Percentiles rank a stretch among this genome's conserved stretches.
Evolutionary conservation across 2,329 filamentous ascomycete species (phyloP).

Genomic region (Epichloe baconii): DNA sequence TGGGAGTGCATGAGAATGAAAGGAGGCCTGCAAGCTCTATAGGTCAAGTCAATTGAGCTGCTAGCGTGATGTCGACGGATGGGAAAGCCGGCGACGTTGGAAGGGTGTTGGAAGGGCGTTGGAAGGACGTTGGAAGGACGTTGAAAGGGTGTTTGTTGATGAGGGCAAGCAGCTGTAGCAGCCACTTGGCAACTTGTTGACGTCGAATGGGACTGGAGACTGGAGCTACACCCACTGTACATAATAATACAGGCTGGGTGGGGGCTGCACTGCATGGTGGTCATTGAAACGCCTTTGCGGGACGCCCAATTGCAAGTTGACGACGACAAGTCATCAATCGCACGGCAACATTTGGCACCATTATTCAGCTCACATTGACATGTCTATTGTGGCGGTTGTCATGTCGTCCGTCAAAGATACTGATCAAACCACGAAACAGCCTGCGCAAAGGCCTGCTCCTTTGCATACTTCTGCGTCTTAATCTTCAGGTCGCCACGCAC

Average conservation of each 20-base stretch:
- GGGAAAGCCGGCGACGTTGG: neutral
- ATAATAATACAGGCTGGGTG: neutral
- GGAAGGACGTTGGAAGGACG: too few relatives aligned
- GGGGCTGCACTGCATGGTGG: neutral
- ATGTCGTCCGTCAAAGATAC: neutral
- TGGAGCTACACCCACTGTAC: neutral
- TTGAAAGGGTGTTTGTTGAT: neutral
- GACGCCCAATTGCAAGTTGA: too few relatives aligned
- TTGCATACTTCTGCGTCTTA: conserved; percentile 48
- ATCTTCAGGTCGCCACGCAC: conserved; percentile 48
- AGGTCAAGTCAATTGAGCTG: neutral
- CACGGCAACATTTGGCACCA: too few relatives aligned
- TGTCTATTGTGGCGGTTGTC: too few relatives aligned
- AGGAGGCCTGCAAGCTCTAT: neutral
- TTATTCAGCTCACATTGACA: too few relatives aligned
- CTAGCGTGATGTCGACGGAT: neutral
- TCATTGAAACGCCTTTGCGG: too few relatives aligned
- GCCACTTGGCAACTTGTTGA: neutral
- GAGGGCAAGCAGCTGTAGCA: neutral
- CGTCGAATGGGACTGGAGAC: neutral
- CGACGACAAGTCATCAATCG: too few relatives aligned
- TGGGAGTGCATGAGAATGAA: neutral
- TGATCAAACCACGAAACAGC: conserved; percentile 64
- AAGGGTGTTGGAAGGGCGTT: too few relatives aligned
- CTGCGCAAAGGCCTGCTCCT: conserved; percentile 68